phyloP scores from a whole-genome alignment of 2,329 filamentous ascomycete species.

The Scytalidium sp. region DNA sequence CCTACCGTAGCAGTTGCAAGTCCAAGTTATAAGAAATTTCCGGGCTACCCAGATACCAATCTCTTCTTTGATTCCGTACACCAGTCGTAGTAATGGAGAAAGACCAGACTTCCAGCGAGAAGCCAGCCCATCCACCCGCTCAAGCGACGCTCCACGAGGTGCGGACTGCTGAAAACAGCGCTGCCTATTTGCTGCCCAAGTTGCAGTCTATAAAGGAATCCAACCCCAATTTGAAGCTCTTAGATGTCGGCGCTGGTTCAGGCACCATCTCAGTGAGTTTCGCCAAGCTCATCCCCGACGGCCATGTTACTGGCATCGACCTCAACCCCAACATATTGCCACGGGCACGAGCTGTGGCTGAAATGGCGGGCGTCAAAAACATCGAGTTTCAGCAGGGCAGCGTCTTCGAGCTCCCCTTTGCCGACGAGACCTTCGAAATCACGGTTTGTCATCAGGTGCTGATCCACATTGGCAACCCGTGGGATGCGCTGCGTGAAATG shows the following conservation, averaged over 20 bases:
- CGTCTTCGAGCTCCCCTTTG: conserved; percentile 31
- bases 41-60: not conserved
- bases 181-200: conserved; percentile 39
- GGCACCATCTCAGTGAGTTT: conserved; percentile 46
- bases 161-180: conserved; percentile 42
- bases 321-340: conserved; percentile 18
- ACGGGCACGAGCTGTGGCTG: conserved; percentile 13
- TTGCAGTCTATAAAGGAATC: conserved; percentile 27
- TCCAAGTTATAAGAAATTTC: not conserved
- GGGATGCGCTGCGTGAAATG: conserved; percentile 50
- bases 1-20: not conserved
- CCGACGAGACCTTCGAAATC: conserved; percentile 52
- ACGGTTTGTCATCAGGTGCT: conserved; percentile 58
- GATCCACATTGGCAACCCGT: conserved; percentile 50
- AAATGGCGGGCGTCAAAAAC: conserved; percentile 16
- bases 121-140: conserved; percentile 17
- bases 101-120: conserved; percentile 11
- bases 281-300: conserved; percentile 35
- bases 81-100: conserved; percentile 15
- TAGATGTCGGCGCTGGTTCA: conserved; percentile 47
- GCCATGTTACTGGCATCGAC: conserved; percentile 39
- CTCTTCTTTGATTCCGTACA: conserved; percentile 1
- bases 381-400: conserved; percentile 20
- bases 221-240: conserved; percentile 25
- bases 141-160: conserved; percentile 29